Conservation (phyloP, 2,329 filamentous ascomycete species). For the Alternaria arbusti region DNA sequence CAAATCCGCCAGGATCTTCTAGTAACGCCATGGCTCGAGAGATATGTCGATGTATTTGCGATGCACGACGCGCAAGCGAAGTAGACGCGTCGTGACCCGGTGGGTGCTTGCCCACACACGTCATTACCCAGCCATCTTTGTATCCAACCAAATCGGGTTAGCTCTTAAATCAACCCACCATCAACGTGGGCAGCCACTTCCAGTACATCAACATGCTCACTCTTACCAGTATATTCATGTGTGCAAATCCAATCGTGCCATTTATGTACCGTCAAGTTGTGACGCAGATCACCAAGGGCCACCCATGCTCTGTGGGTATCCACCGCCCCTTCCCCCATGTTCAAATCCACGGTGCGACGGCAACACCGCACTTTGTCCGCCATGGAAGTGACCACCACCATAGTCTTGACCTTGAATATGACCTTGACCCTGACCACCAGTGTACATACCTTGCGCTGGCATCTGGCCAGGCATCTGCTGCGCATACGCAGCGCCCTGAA, state of each 20-base stretch:
- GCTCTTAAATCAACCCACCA: background rate
- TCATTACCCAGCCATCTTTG: background rate
- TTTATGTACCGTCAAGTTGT: background rate
- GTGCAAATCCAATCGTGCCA: background rate
- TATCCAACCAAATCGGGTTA: background rate
- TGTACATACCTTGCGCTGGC: constrained; percentile 1
- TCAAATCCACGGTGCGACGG: background rate
- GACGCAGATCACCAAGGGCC: constrained; percentile 2
- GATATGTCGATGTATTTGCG: background rate
- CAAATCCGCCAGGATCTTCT: background rate
- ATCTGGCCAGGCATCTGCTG: constrained; percentile 2
- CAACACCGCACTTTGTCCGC: background rate
- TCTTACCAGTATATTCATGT: background rate
- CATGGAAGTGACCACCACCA: background rate
- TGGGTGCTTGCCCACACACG: background rate
- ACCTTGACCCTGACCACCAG: background rate
- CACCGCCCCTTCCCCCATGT: background rate
- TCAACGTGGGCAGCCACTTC: background rate
- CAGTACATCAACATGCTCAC: background rate
- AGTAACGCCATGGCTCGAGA: background rate
- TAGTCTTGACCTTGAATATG: background rate
- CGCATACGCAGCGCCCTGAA: constrained; percentile 1
- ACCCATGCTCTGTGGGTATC: constrained; percentile 16
- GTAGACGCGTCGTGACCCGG: background rate
- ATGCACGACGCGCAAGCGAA: background rate